These are phyloP conservation scores for Xerocomellus amylosporus DNA, from an alignment of 768 basidiomycete genomes.

Conservation along the genomic window DNA sequence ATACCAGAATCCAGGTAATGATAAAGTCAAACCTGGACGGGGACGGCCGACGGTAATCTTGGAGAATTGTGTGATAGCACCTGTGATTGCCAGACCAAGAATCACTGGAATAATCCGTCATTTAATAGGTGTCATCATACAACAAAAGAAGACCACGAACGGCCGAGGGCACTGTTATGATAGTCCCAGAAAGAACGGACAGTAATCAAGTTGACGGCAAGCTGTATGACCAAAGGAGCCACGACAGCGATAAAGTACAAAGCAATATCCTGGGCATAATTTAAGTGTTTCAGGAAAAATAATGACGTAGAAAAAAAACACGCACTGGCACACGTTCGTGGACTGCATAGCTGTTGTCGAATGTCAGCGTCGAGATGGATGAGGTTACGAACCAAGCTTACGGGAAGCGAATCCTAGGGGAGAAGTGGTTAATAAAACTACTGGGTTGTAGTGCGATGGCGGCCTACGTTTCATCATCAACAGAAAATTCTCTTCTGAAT, in stretches of 20 bases:
- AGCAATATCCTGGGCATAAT: slow-evolving; percentile 39
- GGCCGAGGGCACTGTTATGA: slow-evolving; percentile 59
- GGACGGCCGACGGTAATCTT: slow-evolving; percentile 91
- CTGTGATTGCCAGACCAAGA: slow-evolving; percentile 73
- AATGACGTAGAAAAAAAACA: neutral
- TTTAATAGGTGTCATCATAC: slow-evolving; percentile 12
- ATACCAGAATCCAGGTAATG: neutral
- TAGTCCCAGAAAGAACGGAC: slow-evolving; percentile 88
- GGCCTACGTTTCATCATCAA: slow-evolving; percentile 68
- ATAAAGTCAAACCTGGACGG: slow-evolving; percentile 59
- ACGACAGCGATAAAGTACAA: slow-evolving; percentile 55
- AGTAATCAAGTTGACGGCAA: slow-evolving; percentile 66
- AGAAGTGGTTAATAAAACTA: slow-evolving; percentile 17
- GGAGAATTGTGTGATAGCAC: slow-evolving; percentile 75
- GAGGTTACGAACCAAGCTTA: slow-evolving; percentile 5
- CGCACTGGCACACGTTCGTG: slow-evolving; percentile 78
- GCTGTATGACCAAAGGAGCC: slow-evolving; percentile 68
- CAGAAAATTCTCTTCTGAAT: slow-evolving; percentile 74
- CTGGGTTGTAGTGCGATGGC: neutral
- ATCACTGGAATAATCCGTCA: slow-evolving; percentile 45
- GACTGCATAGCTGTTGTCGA: slow-evolving; percentile 51
- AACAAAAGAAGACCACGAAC: slow-evolving; percentile 36
- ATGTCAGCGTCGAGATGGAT: slow-evolving; percentile 4
- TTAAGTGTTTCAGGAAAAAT: neutral
- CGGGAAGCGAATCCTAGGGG: slow-evolving; percentile 25